phyloP scores from a whole-genome alignment of 345 rosid species.

The Bruguiera gymnorhiza region DNA sequence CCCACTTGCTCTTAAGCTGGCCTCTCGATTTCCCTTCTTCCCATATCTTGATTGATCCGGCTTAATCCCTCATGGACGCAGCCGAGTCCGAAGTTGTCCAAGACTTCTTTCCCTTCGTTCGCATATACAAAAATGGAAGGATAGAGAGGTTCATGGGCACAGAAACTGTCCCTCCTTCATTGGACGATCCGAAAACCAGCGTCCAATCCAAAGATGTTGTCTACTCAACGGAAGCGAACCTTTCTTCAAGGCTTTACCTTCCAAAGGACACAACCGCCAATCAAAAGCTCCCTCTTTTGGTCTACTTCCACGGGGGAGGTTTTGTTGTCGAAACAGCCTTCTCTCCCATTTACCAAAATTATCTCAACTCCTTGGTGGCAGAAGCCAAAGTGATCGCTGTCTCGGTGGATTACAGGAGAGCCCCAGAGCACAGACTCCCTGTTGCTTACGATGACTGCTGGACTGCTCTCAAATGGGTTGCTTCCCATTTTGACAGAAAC shows the following conservation, averaged over 20 bases:
- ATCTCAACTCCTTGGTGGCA: constrained; percentile 7
- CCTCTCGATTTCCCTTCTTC: too few species aligned
- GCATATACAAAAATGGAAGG: constrained; percentile 10
- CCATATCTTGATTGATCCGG: neutral
- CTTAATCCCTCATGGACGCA: neutral
- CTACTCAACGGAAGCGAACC: neutral
- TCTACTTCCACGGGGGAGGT: constrained; percentile 27
- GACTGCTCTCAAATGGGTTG: constrained; percentile 27
- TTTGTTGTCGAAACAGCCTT: constrained; percentile 20
- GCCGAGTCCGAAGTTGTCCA: neutral
- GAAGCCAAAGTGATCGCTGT: constrained; percentile 18
- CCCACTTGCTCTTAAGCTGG: too few species aligned
- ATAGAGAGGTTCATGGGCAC: constrained; percentile 15
- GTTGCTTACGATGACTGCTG: constrained; percentile 24
- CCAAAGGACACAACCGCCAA: neutral
- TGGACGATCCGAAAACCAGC: constrained; percentile 7
- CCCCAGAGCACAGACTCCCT: constrained; percentile 26
- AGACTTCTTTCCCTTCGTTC: constrained; percentile 13
- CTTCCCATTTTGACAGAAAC: constrained; percentile 13
- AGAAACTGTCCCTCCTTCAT: neutral
- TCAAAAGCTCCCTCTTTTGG: constrained; percentile 23
- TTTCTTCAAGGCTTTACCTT: constrained; percentile 14
- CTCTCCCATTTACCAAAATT: constrained; percentile 17
- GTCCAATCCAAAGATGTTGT: constrained; percentile 14
- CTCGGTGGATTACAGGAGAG: constrained; percentile 28